A percentile compares a stretch with the other conserved stretches of the same genome.
Evolutionary conservation across 192 early-diverging fungal species (phyloP).

Genomic region (Coemansia nantahalensis): DNA sequence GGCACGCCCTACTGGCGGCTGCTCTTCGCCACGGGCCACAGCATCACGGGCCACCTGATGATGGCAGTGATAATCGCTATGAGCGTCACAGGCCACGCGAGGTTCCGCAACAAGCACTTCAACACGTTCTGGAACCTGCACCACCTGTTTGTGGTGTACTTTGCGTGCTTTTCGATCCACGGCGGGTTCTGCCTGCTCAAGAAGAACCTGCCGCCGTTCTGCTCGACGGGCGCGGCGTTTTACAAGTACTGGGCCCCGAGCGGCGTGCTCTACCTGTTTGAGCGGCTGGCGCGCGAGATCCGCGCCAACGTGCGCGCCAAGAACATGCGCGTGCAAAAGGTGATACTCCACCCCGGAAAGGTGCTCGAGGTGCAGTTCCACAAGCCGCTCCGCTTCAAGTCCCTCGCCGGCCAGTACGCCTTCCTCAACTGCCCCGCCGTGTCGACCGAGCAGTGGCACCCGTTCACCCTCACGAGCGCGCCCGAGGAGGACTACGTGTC

Average conservation of each 20-base stretch:
- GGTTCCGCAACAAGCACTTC: slow-evolving; percentile 50
- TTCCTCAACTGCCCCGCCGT: slow-evolving; percentile 75
- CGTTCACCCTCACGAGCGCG: slow-evolving; percentile 80
- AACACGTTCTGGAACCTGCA: slow-evolving; percentile 88
- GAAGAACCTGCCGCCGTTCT: slow-evolving; percentile 59
- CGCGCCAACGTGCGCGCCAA: slow-evolving; percentile 55
- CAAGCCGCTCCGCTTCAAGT: slow-evolving; percentile 58
- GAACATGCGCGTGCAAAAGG: slow-evolving; percentile 72
- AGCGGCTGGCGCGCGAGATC: slow-evolving; percentile 71
- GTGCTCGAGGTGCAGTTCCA: slow-evolving; percentile 79
- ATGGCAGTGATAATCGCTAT: slow-evolving; percentile 71
- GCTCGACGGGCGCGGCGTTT: slow-evolving; percentile 69
- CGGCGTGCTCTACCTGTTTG: slow-evolving; percentile 65
- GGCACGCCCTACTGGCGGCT: slow-evolving; percentile 52
- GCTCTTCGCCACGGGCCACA: slow-evolving; percentile 68
- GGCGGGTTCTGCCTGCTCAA: slow-evolving; percentile 85
- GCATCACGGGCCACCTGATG: slow-evolving; percentile 79
- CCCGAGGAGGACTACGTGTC: slow-evolving; percentile 75
- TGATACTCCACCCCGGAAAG: slow-evolving; percentile 79
- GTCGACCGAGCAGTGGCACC: slow-evolving; percentile 74
- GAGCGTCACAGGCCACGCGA: slow-evolving; percentile 67
- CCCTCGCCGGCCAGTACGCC: slow-evolving; percentile 77
- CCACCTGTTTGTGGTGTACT: slow-evolving; percentile 83
- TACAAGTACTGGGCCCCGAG: slow-evolving; percentile 80
- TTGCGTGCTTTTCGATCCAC: slow-evolving; percentile 75